phyloP scores from a whole-genome alignment of 2,329 filamentous ascomycete species.

The Alternaria atra region DNA sequence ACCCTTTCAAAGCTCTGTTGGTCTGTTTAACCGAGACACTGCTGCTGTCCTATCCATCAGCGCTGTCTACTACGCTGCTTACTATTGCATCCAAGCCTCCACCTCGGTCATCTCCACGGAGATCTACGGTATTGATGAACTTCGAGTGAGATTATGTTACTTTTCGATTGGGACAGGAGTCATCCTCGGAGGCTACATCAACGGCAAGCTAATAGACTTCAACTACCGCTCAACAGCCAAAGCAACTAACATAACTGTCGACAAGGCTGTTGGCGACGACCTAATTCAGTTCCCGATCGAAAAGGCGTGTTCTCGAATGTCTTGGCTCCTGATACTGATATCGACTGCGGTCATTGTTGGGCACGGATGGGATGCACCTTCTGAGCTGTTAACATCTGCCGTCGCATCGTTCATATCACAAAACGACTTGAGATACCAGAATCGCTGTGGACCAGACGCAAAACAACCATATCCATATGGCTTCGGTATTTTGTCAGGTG shows the following conservation, averaged over 20 bases:
- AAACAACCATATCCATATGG: no score
- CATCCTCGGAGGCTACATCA: neutral
- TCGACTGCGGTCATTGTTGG: neutral
- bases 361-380: neutral
- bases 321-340: neutral
- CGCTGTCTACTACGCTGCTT: slow-evolving; percentile 1
- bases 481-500: neutral
- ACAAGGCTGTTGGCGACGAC: neutral
- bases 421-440: no score
- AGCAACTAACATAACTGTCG: neutral
- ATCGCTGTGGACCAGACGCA: no score
- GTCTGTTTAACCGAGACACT: neutral
- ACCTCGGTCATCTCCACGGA: neutral
- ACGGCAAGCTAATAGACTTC: neutral
- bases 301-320: neutral
- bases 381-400: neutral
- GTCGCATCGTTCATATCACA: no score
- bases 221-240: neutral
- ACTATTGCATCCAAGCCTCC: neutral
- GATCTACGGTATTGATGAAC: neutral
- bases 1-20: neutral
- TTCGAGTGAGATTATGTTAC: neutral
- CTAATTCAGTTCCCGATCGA: slow-evolving; percentile 1
- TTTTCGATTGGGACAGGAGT: neutral
- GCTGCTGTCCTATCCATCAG: neutral